Evolutionary conservation across 2,329 filamentous ascomycete species (phyloP), one percentile per base, ranked within the genome.

Genomic region (Capronia americana): DNA sequence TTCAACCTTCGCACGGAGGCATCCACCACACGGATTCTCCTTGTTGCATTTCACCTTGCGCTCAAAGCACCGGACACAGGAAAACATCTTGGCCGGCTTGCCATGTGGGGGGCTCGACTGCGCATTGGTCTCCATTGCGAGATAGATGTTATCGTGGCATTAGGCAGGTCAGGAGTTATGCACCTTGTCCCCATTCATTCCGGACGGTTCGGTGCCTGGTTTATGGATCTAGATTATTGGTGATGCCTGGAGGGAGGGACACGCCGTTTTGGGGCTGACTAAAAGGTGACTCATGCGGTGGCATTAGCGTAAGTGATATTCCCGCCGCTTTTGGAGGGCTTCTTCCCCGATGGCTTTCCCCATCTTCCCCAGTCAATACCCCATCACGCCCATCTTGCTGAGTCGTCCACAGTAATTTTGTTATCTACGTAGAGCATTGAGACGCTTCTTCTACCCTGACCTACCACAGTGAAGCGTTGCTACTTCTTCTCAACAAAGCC

Each of bases 31-130:
- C 17, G 90, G 90, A 77, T 88, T 88, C 71, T 84, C 86, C 77
- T 89, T 90, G 77, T 92, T 88, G 77, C 90, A 92, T 66, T 88
- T 88, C 50, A 92, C 85, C 76, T 92, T 92, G 67, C 90, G 87
- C 75, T 91, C 58, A 26, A 61, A 61, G 24, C 58, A 61, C 7
- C 58, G 58, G 20, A 61, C 48, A 7, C 58, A 61, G 14, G 58
- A 70, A 20, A 73, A 73, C 6, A 38, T 32, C 53, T 62, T 62
- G 50, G 51, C 12, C 34, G 51, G 30, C n/a, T 50, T 48, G 10
- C 30, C 8, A 12, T 24, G 50, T 32, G 32, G 38, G 17, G 23
- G 23, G 50, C 23, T 32, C 32, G 58, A 41, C n/a, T 53, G 44
- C 23, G 20, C 20, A 8, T 14, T 17, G 30, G 46, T 11, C 58